These are phyloP conservation scores for Clavulina sp. DNA, from an alignment of 768 basidiomycete genomes.

Conservation along the genomic window DNA sequence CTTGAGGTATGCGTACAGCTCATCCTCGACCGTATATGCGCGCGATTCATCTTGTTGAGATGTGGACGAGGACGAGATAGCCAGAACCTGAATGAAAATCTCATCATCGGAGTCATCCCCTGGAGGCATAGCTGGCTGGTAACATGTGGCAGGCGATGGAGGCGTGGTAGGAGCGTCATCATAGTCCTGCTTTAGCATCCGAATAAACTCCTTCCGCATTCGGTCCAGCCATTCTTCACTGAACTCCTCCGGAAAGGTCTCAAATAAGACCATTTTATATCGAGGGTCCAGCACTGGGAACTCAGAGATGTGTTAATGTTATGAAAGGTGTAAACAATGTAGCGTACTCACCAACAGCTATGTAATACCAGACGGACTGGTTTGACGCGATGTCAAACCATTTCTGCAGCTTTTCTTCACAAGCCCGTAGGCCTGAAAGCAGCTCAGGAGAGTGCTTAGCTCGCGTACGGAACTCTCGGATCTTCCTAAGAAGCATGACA, in stretches of 20 bases:
- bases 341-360: not conserved
- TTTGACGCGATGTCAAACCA: constrained; percentile 3
- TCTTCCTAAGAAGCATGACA: not conserved
- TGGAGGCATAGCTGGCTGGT: no score
- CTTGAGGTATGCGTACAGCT: no score
- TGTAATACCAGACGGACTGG: constrained; percentile 2
- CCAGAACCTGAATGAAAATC: no score
- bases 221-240: not conserved
- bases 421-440: not conserved
- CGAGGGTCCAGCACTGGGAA: not conserved
- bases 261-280: not conserved
- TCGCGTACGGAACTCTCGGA: not conserved
- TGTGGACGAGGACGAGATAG: no score
- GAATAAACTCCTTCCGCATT: not conserved
- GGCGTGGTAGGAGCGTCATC: not conserved
- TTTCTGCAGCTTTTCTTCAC: constrained; percentile 1
- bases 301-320: not conserved
- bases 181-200: not conserved
- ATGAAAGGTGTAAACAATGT: not conserved
- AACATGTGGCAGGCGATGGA: no score
- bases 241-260: not conserved
- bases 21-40: no score
- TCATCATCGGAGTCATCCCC: no score
- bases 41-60: no score
- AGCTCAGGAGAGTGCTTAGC: not conserved